phyloP scores from a whole-genome alignment of 805 yeast species.

The Yarrowia porcina region DNA sequence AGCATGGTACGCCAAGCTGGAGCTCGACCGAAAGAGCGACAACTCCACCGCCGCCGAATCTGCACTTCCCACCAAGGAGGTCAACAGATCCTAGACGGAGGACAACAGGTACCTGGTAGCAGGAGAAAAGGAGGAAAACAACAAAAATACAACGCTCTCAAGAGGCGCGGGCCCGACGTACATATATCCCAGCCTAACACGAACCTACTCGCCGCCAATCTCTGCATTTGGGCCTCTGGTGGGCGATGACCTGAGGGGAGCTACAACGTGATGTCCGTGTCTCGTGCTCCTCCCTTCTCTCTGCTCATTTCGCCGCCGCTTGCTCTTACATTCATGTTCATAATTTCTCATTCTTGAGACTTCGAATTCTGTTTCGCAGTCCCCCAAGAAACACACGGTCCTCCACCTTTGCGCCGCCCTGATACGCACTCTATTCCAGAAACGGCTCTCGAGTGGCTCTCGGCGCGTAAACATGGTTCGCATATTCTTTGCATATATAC shows the following conservation, averaged over 20 bases:
- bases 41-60: neutral
- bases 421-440: neutral
- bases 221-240: neutral
- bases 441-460: neutral
- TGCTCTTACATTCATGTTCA: no score
- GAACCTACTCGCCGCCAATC: neutral
- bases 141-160: no score
- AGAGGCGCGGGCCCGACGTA: neutral
- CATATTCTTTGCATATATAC: constrained; percentile 6
- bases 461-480: neutral
- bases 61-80: constrained; percentile 1
- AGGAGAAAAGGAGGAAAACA: neutral
- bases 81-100: neutral
- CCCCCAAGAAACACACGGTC: no score
- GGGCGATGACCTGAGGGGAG: neutral
- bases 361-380: no score
- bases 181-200: neutral
- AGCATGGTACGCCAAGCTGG: constrained; percentile 34
- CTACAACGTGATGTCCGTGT: neutral
- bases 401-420: neutral
- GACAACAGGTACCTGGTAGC: neutral
- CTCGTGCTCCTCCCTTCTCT: no score
- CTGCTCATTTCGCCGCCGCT: no score
- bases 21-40: constrained; percentile 26
- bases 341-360: no score